Conservation (phyloP, 1,139 yeast genomes). For the Yamadazyma epiphylla region DNA sequence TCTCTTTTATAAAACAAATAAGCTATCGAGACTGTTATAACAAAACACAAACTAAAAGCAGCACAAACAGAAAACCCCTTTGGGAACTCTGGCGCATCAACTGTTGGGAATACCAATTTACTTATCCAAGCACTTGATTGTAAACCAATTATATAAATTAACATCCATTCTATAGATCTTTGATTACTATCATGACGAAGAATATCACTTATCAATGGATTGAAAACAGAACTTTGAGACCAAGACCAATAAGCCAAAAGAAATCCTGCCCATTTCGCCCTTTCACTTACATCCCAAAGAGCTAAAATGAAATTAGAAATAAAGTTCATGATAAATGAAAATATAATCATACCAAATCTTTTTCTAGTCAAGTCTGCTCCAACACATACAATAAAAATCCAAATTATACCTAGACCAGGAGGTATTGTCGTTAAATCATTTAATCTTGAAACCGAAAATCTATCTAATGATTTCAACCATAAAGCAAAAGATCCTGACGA, state of each 20-base stretch:
- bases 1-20: slow-evolving; percentile 50
- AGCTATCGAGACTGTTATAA: slow-evolving; percentile 20
- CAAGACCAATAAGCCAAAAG: slow-evolving; percentile 16
- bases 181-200: slow-evolving; percentile 20
- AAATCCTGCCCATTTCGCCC: slow-evolving; percentile 37
- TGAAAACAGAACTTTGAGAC: slow-evolving; percentile 21
- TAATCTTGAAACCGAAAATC: slow-evolving; percentile 33
- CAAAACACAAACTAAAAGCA: slow-evolving; percentile 16
- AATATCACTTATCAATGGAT: slow-evolving; percentile 20
- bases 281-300: slow-evolving; percentile 34
- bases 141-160: slow-evolving; percentile 22
- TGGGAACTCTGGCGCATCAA: slow-evolving; percentile 47
- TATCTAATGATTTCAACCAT: slow-evolving; percentile 46
- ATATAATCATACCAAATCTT: slow-evolving; percentile 22
- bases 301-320: slow-evolving; percentile 31
- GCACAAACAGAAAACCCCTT: slow-evolving; percentile 41
- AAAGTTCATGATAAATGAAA: slow-evolving; percentile 26
- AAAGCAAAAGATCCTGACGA: slow-evolving; percentile 41
- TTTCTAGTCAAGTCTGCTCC: slow-evolving; percentile 27
- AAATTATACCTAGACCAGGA: slow-evolving; percentile 50
- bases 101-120: slow-evolving; percentile 34
- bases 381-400: slow-evolving; percentile 33
- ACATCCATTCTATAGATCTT: slow-evolving; percentile 23
- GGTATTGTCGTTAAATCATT: slow-evolving; percentile 43
- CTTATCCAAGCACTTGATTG: slow-evolving; percentile 24